Base-by-base conservation (phyloP, 768 basidiomycete species). In the Neoboletus magnificus region DNA sequence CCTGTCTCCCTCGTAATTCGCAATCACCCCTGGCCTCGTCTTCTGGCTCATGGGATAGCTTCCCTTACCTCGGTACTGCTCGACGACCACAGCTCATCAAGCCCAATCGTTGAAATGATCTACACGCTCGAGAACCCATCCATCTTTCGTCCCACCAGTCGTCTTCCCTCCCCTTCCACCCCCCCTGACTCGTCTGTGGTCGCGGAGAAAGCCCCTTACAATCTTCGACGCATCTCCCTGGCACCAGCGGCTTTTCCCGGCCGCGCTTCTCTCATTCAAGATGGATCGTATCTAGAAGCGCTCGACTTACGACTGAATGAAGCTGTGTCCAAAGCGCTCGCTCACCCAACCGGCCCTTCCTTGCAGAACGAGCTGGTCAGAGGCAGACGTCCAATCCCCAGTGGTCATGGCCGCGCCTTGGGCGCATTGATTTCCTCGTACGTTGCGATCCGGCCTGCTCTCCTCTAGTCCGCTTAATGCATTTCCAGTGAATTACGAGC, bases 231-330 rank as follows among this genome's bases (percentile, higher is more conserved):
- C 33, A 76, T 85, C 3, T 76, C 83, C 15, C 53, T 66, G 30
- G 71, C 78, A 0, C 60, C 61, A 18, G 62, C 73, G 5, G 59
- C 71, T 16, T 65, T 75, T 4, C 60, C 73, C 1, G 64, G 62
- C 45, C 65, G 76, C 4, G 66, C 76, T 4, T 75, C 81, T 9
- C 79, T 85, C 32, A 72, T 86, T 30, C 89, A 89, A 61, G 89
- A 91, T 69, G 87, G 86, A 53, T 88, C 88, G 13, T 92, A 91
- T 71, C 76, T 91, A 50, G 86, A 91, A 66, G 81, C 84, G 55
- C 80, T 92, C 43, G 79, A 85, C 61, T 76, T 91, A 52, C 90
- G 87, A 66, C 76, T 93, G 43, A 90, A 86, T 64, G 91, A 93
- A 70, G 89, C 87, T 0, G 87, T 90, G 15, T 87, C 88, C 52